phyloP scores from a whole-genome alignment of 345 rosid genomes.

The Populus nigra region DNA sequence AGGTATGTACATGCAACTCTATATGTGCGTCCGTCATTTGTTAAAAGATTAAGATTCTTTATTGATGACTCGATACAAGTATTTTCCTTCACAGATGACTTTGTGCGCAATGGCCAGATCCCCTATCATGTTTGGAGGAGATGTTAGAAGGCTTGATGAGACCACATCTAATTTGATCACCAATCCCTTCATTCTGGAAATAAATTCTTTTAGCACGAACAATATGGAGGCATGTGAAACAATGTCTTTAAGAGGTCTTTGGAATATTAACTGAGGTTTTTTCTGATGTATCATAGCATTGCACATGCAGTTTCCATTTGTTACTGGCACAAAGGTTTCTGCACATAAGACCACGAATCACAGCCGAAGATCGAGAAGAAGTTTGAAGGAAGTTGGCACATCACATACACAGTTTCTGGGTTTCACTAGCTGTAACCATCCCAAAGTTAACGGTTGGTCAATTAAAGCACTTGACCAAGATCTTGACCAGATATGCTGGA shows the following conservation, averaged over 20 bases:
- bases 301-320: conserved; percentile 53
- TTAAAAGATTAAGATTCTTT: not conserved
- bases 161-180: conserved; percentile 61
- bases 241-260: not conserved
- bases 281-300: conserved; percentile 10
- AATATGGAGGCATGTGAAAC: conserved; percentile 63
- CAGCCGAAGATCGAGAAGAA: conserved; percentile 2
- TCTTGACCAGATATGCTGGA: conserved; percentile 69
- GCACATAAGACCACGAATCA: conserved; percentile 7
- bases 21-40: not conserved
- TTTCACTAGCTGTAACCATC: conserved; percentile 67
- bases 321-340: conserved; percentile 23
- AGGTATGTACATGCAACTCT: conserved; percentile 37
- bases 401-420: conserved; percentile 41
- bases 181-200: conserved; percentile 64
- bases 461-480: conserved; percentile 40
- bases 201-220: conserved; percentile 65
- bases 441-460: conserved; percentile 59
- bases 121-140: conserved; percentile 95
- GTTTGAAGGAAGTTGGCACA: conserved; percentile 19
- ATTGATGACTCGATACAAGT: not conserved
- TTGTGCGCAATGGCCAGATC: conserved; percentile 92
- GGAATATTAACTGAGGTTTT: conserved; percentile 8
- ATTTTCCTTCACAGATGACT: conserved; percentile 59
- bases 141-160: conserved; percentile 65